phyloP scores from a whole-genome alignment of 768 basidiomycete genomes.

The Termitomyces heimii region DNA sequence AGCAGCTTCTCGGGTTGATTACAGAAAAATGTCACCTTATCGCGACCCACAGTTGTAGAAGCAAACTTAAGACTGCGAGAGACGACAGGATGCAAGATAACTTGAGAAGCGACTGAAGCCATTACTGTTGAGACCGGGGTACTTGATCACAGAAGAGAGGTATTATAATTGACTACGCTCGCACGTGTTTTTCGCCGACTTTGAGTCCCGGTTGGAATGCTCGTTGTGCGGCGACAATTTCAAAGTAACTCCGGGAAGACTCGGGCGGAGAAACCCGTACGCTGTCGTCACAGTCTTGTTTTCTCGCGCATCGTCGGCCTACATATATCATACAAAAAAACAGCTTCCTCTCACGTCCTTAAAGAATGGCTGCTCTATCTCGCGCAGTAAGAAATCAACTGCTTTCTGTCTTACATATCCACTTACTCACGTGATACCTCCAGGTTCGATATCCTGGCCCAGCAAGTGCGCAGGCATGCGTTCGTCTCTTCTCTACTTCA shows the following conservation, averaged over 20 bases:
- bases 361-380: constrained; percentile 11
- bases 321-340: not conserved
- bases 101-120: constrained; percentile 58
- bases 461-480: constrained; percentile 9
- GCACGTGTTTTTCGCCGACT: constrained; percentile 15
- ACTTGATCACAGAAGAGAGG: not conserved
- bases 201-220: constrained; percentile 1
- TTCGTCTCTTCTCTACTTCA: constrained; percentile 28
- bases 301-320: not conserved
- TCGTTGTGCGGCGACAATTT: not conserved
- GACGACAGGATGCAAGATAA: constrained; percentile 81
- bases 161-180: not conserved
- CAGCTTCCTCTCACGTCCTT: not conserved
- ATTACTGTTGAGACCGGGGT: constrained; percentile 20
- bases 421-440: constrained; percentile 25
- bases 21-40: constrained; percentile 57
- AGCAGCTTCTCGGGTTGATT: not conserved
- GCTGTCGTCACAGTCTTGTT: constrained; percentile 6
- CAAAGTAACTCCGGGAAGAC: constrained; percentile 11
- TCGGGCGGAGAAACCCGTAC: constrained; percentile 18
- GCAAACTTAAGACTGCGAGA: constrained; percentile 73
- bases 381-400: constrained; percentile 15
- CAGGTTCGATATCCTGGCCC: constrained; percentile 21
- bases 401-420: constrained; percentile 1
- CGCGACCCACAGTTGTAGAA: constrained; percentile 79